A percentile compares a stretch with the other conserved stretches of the same genome.
phyloP scores from a whole-genome alignment of 2,329 filamentous ascomycete species.

The Fusarium staphyleae region DNA sequence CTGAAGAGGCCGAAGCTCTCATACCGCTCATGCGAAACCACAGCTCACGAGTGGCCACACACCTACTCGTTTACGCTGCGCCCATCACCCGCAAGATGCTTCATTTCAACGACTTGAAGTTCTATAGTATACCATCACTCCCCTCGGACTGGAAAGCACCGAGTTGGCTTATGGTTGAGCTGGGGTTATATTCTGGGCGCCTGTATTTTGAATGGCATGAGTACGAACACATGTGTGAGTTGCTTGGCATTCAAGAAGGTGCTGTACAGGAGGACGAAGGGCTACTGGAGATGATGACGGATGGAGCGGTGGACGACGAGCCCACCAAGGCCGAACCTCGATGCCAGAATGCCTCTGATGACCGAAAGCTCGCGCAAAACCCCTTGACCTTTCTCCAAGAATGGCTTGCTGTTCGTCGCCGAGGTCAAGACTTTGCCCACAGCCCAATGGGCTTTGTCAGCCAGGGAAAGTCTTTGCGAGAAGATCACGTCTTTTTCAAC shows the following conservation, averaged over 20 bases:
- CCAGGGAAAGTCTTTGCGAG: constrained; percentile 56
- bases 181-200: constrained; percentile 66
- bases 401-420: constrained; percentile 62
- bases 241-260: constrained; percentile 43
- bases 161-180: constrained; percentile 60
- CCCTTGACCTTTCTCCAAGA: constrained; percentile 60
- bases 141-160: constrained; percentile 55
- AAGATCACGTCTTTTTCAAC: constrained; percentile 61
- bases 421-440: constrained; percentile 63
- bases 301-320: constrained; percentile 1
- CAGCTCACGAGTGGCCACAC: constrained; percentile 7
- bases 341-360: neutral
- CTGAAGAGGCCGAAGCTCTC: constrained; percentile 66
- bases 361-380: constrained; percentile 29
- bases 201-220: constrained; percentile 65
- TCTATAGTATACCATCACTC: constrained; percentile 60
- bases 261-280: neutral
- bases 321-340: neutral
- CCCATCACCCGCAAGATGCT: constrained; percentile 59
- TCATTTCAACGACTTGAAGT: constrained; percentile 62
- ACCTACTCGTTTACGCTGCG: constrained; percentile 63
- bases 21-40: constrained; percentile 52
- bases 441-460: constrained; percentile 66
- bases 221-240: constrained; percentile 44
- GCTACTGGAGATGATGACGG: neutral